A percentile compares a stretch with the other conserved stretches of the same genome.
Evolutionary conservation across 257 asterid genomes (phyloP).

Genomic region (Primulina huaijiensis): DNA sequence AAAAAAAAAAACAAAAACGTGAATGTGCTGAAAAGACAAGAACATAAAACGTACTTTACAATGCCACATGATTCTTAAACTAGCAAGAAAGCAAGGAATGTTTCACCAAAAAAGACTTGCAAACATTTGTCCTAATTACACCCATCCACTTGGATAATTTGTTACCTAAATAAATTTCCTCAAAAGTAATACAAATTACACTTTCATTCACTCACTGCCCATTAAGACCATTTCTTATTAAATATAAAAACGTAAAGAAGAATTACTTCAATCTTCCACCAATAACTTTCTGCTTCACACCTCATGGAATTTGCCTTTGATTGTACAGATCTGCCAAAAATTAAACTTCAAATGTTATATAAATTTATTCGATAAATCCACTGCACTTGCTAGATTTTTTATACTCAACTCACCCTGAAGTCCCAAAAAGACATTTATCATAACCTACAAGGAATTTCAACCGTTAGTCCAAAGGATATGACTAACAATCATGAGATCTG

Average conservation of each 20-base stretch:
- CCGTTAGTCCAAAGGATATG: background rate
- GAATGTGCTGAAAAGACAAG: too few species aligned
- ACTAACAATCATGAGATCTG: background rate
- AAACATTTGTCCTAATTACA: background rate
- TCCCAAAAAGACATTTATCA: constrained; percentile 46
- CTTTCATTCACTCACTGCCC: too few species aligned
- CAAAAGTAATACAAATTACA: too few species aligned
- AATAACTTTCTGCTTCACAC: constrained; percentile 14
- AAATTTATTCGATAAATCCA: too few species aligned
- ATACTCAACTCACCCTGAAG: constrained; percentile 39
- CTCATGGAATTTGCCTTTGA: constrained; percentile 27
- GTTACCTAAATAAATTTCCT: too few species aligned
- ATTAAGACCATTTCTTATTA: constrained; percentile 19
- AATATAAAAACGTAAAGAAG: constrained; percentile 28
- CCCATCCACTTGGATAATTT: background rate
- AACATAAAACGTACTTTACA: background rate
- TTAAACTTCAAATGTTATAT: too few species aligned
- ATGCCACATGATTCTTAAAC: constrained; percentile 36
- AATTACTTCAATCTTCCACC: constrained; percentile 35
- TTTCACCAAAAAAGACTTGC: constrained; percentile 6
- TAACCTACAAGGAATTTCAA: constrained; percentile 36
- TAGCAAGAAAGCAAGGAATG: constrained; percentile 38
- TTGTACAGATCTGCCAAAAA: constrained; percentile 30
- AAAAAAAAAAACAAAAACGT: too few species aligned
- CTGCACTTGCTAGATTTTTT: too few species aligned